Percentiles rank a stretch among this genome's conserved stretches.
These are phyloP conservation scores for Kodamaea nitidulidarum DNA, from an alignment of 805 yeast species.

Conservation along the genomic window DNA sequence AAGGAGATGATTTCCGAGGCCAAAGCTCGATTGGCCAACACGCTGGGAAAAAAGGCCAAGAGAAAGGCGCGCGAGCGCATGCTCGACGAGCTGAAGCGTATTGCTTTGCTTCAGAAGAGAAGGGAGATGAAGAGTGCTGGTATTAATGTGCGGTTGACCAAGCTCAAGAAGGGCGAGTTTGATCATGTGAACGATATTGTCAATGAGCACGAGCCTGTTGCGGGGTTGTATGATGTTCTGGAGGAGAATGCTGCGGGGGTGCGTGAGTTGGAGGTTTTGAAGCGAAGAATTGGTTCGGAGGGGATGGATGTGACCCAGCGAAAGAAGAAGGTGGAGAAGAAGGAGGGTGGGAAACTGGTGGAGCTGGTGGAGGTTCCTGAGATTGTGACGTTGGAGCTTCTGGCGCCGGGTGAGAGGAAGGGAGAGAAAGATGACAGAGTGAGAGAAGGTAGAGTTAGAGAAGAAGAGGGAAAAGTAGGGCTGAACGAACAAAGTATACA, in stretches of 20 bases:
- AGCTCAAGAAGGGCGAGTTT: slow-evolving; percentile 54
- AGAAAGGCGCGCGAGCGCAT: slow-evolving; percentile 82
- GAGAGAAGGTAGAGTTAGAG: no score
- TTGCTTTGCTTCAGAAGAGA: slow-evolving; percentile 74
- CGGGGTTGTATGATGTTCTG: slow-evolving; percentile 63
- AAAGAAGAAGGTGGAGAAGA: slow-evolving; percentile 22
- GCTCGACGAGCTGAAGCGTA: slow-evolving; percentile 70
- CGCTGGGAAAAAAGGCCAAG: slow-evolving; percentile 92
- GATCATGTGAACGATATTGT: slow-evolving; percentile 85
- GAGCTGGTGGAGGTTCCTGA: slow-evolving; percentile 10
- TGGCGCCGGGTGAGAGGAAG: neutral
- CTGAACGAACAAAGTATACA: no score
- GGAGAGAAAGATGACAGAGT: neutral
- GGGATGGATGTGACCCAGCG: slow-evolving; percentile 22
- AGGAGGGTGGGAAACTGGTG: slow-evolving; percentile 12
- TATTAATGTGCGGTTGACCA: slow-evolving; percentile 48
- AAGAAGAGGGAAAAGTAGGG: no score
- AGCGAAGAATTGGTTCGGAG: slow-evolving; percentile 4
- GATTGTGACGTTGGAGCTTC: slow-evolving; percentile 23
- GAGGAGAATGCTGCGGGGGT: slow-evolving; percentile 43
- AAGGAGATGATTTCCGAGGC: slow-evolving; percentile 94
- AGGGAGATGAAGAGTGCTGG: slow-evolving; percentile 83
- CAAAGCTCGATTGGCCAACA: slow-evolving; percentile 81
- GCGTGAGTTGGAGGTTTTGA: slow-evolving; percentile 1
- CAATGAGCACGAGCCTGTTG: slow-evolving; percentile 64